These are phyloP conservation scores for Solanum chiquidenum DNA, from an alignment of 257 asterid genomes.

Conservation along the genomic window DNA sequence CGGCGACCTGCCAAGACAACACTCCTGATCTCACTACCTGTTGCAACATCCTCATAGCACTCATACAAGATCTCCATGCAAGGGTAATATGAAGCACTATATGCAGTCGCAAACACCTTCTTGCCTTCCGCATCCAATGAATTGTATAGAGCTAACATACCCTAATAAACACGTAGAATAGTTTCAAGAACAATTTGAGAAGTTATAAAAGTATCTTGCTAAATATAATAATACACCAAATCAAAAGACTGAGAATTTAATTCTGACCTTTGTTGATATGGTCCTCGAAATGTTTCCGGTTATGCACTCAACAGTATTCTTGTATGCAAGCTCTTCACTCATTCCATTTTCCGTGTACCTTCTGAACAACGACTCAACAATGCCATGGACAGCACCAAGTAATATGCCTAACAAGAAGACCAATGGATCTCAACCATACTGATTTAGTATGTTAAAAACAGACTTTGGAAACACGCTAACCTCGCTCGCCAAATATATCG, in stretches of 20 bases:
- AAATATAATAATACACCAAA: background rate
- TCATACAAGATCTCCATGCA: conserved; percentile 95
- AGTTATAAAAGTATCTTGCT: background rate
- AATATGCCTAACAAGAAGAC: conserved; percentile 52
- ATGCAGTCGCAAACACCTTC: conserved; percentile 69
- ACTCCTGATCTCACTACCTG: conserved; percentile 89
- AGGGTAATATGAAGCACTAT: conserved; percentile 86
- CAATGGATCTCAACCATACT: background rate
- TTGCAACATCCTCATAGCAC: conserved; percentile 93
- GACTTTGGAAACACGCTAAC: conserved; percentile 17
- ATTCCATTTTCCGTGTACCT: conserved; percentile 91
- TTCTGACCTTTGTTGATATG: conserved; percentile 72
- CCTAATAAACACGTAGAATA: conserved; percentile 21
- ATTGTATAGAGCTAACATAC: conserved; percentile 79
- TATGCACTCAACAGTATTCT: conserved; percentile 85
- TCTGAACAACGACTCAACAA: conserved; percentile 86
- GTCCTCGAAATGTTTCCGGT: conserved; percentile 80
- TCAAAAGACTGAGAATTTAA: background rate
- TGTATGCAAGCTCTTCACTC: conserved; percentile 85
- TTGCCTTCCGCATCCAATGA: conserved; percentile 64
- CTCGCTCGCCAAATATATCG: conserved; percentile 96
- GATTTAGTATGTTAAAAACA: background rate
- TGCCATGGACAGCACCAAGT: conserved; percentile 95
- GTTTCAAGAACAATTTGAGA: background rate
- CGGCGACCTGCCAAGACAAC: conserved; percentile 97